phyloP scores from a whole-genome alignment of 768 basidiomycete genomes.

The Leucosporidium creatinivorum region DNA sequence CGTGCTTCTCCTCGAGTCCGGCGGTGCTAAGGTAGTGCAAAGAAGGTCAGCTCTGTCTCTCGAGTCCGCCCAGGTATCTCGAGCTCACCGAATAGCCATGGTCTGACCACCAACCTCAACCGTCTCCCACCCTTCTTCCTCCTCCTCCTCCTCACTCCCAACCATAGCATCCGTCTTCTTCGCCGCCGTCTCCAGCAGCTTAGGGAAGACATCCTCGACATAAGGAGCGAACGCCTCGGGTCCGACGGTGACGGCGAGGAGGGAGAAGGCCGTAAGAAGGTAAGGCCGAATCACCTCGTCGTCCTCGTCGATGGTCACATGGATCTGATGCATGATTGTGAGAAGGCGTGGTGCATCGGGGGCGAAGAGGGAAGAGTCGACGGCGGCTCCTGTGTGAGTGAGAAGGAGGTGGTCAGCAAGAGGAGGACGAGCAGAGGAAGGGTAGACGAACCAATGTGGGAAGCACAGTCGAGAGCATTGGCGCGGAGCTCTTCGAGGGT shows the following conservation, averaged over 20 bases:
- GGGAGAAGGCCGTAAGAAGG: constrained; percentile 80
- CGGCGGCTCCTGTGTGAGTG: constrained; percentile 24
- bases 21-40: neutral
- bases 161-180: constrained; percentile 58
- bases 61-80: neutral
- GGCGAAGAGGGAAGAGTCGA: constrained; percentile 51
- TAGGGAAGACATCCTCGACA: constrained; percentile 74
- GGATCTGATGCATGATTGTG: constrained; percentile 65
- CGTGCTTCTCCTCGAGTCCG: constrained; percentile 3
- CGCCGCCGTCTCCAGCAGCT: constrained; percentile 62
- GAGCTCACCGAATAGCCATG: neutral
- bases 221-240: constrained; percentile 73
- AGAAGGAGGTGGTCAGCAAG: too few relatives aligned
- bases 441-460: constrained; percentile 57
- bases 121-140: constrained; percentile 7
- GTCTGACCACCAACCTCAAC: neutral
- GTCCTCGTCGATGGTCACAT: constrained; percentile 60
- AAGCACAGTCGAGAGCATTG: constrained; percentile 88
- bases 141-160: neutral
- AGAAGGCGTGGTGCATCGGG: constrained; percentile 66
- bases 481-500: constrained; percentile 60
- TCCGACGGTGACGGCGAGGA: constrained; percentile 76
- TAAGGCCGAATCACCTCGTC: constrained; percentile 63
- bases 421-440: too few relatives aligned
- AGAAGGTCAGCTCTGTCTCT: neutral